Evolutionary conservation across 805 yeast species (phyloP).

Genomic region (Hanseniaspora lachancei): DNA sequence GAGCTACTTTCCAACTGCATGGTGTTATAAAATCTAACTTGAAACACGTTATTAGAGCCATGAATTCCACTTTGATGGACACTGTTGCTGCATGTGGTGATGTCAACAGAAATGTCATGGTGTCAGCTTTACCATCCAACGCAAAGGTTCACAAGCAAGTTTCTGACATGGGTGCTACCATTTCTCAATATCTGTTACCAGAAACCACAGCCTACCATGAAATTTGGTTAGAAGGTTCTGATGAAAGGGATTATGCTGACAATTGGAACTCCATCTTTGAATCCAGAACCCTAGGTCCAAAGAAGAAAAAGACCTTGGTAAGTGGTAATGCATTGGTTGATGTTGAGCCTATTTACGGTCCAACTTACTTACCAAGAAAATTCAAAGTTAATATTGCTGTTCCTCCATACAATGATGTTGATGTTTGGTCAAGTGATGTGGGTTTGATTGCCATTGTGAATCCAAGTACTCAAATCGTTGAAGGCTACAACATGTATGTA

Average conservation of each 20-base stretch:
- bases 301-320: slow-evolving; percentile 66
- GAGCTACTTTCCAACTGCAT: slow-evolving; percentile 94
- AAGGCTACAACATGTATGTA: slow-evolving; percentile 77
- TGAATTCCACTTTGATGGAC: slow-evolving; percentile 81
- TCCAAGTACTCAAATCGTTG: slow-evolving; percentile 41
- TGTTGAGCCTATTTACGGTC: slow-evolving; percentile 78
- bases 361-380: slow-evolving; percentile 83
- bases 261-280: slow-evolving; percentile 55
- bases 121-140: slow-evolving; percentile 74
- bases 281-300: slow-evolving; percentile 60
- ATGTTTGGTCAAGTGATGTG: slow-evolving; percentile 88
- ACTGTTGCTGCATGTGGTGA: slow-evolving; percentile 98
- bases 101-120: slow-evolving; percentile 91
- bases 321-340: slow-evolving; percentile 75
- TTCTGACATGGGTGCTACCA: slow-evolving; percentile 43
- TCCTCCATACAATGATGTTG: slow-evolving; percentile 94
- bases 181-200: slow-evolving; percentile 77
- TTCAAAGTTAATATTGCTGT: slow-evolving; percentile 88
- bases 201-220: slow-evolving; percentile 92
- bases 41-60: slow-evolving; percentile 83
- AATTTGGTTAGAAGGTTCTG: slow-evolving; percentile 85
- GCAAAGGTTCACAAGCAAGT: slow-evolving; percentile 71
- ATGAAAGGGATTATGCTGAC: slow-evolving; percentile 49
- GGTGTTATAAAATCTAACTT: slow-evolving; percentile 84
- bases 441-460: slow-evolving; percentile 81